Evolutionary conservation across 192 early-diverging fungal genomes (phyloP), one percentile per base, ranked within the genome.

Genomic region (Diversispora eburnea): DNA sequence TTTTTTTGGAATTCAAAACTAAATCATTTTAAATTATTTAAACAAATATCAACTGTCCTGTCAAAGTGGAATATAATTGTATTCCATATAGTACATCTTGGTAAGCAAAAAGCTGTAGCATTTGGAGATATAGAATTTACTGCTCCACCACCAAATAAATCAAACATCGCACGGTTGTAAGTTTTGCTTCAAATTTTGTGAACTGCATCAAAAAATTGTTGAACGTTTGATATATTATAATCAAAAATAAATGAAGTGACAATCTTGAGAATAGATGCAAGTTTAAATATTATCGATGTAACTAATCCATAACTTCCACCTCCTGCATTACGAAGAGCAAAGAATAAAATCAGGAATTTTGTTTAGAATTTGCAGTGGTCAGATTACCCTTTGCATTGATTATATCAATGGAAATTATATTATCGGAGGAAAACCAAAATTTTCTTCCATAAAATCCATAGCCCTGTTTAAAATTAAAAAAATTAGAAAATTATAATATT

Each of bases 271-370:
- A 75, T 61, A 65, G 77, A 75, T 43, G 70, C 52, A 43, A 78
- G 65, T 56, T 69, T 52, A 49, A 86, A 62, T 8, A 67, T 78
- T 43, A 83, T 77, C 9, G 78, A 60, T 12, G 81, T 81, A 19
- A 85, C 81, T 8, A 87, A 74, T 48, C 77, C 84, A 74, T 64
- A 85, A 17, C 69, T 81, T n/a, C 80, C 78, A 51, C 81, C 84
- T 9, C 88, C 88, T 10, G 84, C 90, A 22, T 87, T 88, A 49
- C 87, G 76, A 3, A 89, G 60, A 0, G 88, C 87, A 77, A 78
- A 91, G 64, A 87, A 91, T 17, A 91, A 70, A 70, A 75, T 91
- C 89, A 5, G 68, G 68, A 22, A 69, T 90, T 78, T 25, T 77
- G 5, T 1, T 61, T 68, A 5, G 70, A 68, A 56, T 70, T 79